Percentiles rank a stretch among this genome's conserved stretches.
phyloP scores from a whole-genome alignment of 805 yeast genomes.

The Priceomyces fermenticarens region DNA sequence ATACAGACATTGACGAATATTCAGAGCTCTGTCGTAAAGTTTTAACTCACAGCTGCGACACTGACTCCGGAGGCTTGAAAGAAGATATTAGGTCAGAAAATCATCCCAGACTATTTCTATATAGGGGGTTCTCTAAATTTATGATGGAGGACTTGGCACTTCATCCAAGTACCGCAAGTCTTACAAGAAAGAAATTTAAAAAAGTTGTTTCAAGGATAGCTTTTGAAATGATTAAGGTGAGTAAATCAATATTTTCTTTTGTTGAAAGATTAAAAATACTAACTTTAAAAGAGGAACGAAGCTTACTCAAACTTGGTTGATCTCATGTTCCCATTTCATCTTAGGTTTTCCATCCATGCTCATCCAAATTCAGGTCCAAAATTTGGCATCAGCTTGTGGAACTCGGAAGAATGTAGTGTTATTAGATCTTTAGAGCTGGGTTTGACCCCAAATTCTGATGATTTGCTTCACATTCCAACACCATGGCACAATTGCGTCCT shows the following conservation, averaged over 20 bases:
- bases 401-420: conserved; percentile 40
- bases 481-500: conserved; percentile 65
- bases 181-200: conserved; percentile 49
- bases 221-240: conserved; percentile 55
- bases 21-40: conserved; percentile 37
- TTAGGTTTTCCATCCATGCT: conserved; percentile 61
- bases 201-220: conserved; percentile 52
- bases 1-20: conserved; percentile 28
- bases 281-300: conserved; percentile 42
- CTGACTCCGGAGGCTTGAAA: conserved; percentile 32
- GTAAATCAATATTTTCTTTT: conserved; percentile 2
- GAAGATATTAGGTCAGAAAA: conserved; percentile 31
- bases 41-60: conserved; percentile 36
- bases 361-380: conserved; percentile 60
- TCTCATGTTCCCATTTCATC: conserved; percentile 54
- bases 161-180: conserved; percentile 33
- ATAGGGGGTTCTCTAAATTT: conserved; percentile 56
- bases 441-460: conserved; percentile 42
- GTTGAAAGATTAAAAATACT: background rate
- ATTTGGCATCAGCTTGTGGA: conserved; percentile 51
- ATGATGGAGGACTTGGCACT: conserved; percentile 56
- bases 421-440: conserved; percentile 44
- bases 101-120: conserved; percentile 52
- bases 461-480: conserved; percentile 59
- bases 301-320: conserved; percentile 65